A percentile compares a stretch with the other conserved stretches of the same genome.
phyloP scores from a whole-genome alignment of 306 rosid genomes.

The Sicyos baderoa region DNA sequence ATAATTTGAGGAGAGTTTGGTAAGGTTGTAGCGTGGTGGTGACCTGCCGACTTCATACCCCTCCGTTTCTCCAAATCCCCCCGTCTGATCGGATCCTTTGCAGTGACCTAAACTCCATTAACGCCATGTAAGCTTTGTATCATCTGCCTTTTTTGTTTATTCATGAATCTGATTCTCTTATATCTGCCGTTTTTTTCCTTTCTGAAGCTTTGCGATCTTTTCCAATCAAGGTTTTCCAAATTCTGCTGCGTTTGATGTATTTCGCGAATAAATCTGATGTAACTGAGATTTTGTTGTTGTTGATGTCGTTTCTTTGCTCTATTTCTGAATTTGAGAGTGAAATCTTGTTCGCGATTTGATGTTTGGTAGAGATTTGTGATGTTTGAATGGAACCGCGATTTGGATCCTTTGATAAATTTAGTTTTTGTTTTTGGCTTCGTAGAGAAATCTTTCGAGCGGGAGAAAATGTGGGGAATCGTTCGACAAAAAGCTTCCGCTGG shows the following conservation, averaged over 20 bases:
- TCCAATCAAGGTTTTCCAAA: neutral
- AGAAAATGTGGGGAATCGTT: constrained; percentile 51
- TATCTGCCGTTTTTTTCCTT: neutral
- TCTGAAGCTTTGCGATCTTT: neutral
- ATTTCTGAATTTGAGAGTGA: constrained; percentile 4
- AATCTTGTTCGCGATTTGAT: constrained; percentile 1
- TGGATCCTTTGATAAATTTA: neutral
- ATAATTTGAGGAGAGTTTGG: constrained; percentile 11
- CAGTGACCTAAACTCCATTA: constrained; percentile 5
- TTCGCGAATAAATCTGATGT: neutral
- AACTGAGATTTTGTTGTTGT: neutral
- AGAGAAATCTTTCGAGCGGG: constrained; percentile 17
- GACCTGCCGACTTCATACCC: neutral
- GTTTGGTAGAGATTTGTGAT: neutral
- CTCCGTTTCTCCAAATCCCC: neutral
- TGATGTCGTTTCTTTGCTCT: no score
- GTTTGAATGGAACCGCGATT: constrained; percentile 6
- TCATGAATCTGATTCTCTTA: neutral
- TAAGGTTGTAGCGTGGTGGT: neutral
- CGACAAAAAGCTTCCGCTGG: constrained; percentile 47
- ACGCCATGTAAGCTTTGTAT: neutral
- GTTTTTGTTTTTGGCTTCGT: neutral
- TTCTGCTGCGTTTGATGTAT: neutral
- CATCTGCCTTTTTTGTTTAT: neutral
- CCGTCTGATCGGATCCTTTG: constrained; percentile 12